These are phyloP conservation scores for Ailanthus altissimus DNA, from an alignment of 345 rosid genomes.

Conservation along the genomic window DNA sequence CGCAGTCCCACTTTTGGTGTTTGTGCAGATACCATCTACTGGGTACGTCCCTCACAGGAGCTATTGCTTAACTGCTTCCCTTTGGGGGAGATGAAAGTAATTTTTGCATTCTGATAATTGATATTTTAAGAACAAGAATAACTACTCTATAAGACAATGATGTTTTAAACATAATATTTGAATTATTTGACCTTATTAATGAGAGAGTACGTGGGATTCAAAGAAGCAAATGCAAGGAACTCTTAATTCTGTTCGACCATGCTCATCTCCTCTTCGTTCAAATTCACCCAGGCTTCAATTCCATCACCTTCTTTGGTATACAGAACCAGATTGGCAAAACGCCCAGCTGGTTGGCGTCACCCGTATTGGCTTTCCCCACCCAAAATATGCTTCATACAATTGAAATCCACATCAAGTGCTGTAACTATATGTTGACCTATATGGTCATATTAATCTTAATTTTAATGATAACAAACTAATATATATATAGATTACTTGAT, in stretches of 20 bases:
- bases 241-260: conserved; percentile 26
- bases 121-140: not conserved
- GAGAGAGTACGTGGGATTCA: not conserved
- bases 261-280: conserved; percentile 31
- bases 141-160: no score
- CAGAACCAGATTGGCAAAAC: conserved; percentile 15
- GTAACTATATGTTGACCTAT: no score
- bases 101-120: conserved; percentile 17
- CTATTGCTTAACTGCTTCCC: not conserved
- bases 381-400: not conserved
- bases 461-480: no score
- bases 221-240: conserved; percentile 22
- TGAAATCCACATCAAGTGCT: not conserved
- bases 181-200: no score
- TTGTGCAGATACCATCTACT: not conserved
- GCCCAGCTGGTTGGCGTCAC: conserved; percentile 14
- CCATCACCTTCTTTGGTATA: conserved; percentile 21
- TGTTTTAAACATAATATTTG: no score
- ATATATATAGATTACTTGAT: no score
- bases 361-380: conserved; percentile 26
- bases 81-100: not conserved
- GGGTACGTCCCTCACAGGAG: not conserved
- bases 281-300: conserved; percentile 35
- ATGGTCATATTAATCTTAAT: no score
- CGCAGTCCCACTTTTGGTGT: not conserved